Evolutionary conservation across 2,329 filamentous ascomycete species (phyloP).

Genomic region (Aspergillus floridensis): DNA sequence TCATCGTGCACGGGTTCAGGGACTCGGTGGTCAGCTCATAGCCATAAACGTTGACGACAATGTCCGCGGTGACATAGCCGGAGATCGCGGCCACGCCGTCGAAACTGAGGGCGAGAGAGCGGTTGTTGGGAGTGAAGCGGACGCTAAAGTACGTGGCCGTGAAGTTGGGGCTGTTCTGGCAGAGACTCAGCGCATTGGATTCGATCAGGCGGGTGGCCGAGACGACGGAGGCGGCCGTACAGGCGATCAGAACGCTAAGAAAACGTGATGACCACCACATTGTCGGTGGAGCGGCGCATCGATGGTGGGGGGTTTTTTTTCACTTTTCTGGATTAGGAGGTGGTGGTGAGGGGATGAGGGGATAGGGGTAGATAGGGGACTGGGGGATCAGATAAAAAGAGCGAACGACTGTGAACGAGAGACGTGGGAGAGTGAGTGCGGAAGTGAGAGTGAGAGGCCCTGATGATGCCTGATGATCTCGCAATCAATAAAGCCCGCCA

Average conservation of each 20-base stretch:
- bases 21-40: conserved; percentile 3
- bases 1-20: conserved; percentile 6
- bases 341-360: not conserved
- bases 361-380: not conserved
- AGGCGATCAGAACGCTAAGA: conserved; percentile 38
- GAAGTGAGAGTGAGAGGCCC: not conserved
- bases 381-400: not conserved
- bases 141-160: conserved; percentile 85
- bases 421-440: not conserved
- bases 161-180: conserved; percentile 79
- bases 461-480: not conserved
- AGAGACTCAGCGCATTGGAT: conserved; percentile 80
- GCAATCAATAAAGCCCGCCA: not conserved
- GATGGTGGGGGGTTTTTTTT: not conserved
- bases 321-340: too few species aligned
- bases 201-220: conserved; percentile 67
- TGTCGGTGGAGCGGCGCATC: not conserved
- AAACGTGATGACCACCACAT: conserved; percentile 23
- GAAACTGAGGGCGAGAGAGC: conserved; percentile 68
- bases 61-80: conserved; percentile 74
- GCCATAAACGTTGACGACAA: conserved; percentile 43
- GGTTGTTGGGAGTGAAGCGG: conserved; percentile 61
- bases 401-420: not conserved
- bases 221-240: conserved; percentile 45
- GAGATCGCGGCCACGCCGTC: conserved; percentile 78